Evolutionary conservation across 2,329 filamentous ascomycete species (phyloP), one percentile per base, ranked within the genome.

Genomic region (Triangularia setosa): DNA sequence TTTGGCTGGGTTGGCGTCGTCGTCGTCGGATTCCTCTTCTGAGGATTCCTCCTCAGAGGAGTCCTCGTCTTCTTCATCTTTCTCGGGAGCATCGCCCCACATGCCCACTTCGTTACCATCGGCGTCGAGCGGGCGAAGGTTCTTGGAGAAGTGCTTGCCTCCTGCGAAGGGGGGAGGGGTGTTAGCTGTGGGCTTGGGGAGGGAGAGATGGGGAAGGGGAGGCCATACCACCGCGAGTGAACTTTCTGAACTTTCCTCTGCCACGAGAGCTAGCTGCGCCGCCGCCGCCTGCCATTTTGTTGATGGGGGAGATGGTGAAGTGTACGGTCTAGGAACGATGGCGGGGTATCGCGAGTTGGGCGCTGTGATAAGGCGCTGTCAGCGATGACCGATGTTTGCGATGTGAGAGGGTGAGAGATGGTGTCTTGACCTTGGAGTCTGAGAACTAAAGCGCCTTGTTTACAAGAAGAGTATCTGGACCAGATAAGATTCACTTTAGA

Each of bases 201-300:
- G 3, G 21, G 66, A 61, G 12, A 23, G 24, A 18, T 4, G 6
- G 55, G 27, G 16, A 4, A 4, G 18, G 8, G 6, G 53, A 30
- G 18, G 25, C 73, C 84, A 72, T 80, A 94, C 94, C 93, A 84
- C 94, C 94, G 79, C 94, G 86, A 72, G 92, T 93, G 71, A 90
- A 92, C 83, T 97, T 98, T 81, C 88, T 91, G 78, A 94, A 97
- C 81, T 98, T 98, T 79, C 93, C 92, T 75, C 93, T 90, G 72
- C 92, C 93, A 75, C 92, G 85, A 69, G 89, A 83, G 76, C 76
- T 81, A 48, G 77, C 72, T 68, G 80, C 81, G 53, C 82, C 78
- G 67, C 64, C 74, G 67, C 73, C 73, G 61, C 77, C 76, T 74
- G 81, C 76, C 84, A 86, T 83, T 23, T 72, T 64, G 64, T 64